Conservation (phyloP, 1,139 yeast genomes). For the Pichia sp. region DNA sequence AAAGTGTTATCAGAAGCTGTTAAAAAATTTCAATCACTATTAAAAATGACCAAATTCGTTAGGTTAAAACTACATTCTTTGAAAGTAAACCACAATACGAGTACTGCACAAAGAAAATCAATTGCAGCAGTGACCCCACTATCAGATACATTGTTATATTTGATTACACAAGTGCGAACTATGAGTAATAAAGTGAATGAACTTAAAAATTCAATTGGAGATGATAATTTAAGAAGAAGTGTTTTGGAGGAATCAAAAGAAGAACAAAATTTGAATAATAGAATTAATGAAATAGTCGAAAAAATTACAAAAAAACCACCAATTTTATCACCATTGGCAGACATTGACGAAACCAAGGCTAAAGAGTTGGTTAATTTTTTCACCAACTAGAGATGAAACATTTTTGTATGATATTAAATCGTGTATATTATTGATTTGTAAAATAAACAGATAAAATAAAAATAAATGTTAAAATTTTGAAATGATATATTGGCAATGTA, state of each 20-base stretch:
- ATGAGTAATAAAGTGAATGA: conserved; percentile 3
- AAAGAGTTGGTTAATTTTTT: conserved; percentile 2
- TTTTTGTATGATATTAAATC: neutral
- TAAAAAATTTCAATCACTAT: neutral
- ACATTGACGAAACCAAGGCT: neutral
- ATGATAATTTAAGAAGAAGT: neutral
- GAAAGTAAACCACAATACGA: neutral
- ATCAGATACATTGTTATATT: conserved; percentile 9
- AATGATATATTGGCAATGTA: neutral
- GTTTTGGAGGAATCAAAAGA: neutral
- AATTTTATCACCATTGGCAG: neutral
- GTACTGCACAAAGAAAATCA: neutral
- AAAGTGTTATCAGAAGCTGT: conserved; percentile 35
- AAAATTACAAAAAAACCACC: neutral
- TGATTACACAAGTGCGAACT: conserved; percentile 6
- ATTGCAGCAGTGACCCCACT: conserved; percentile 7
- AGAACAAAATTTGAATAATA: conserved; percentile 2
- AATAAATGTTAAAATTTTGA: neutral
- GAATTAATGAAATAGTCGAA: neutral
- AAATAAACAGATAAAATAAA: neutral
- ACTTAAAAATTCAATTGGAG: conserved; percentile 1
- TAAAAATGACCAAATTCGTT: conserved; percentile 1
- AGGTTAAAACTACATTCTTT: conserved; percentile 2
- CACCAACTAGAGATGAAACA: neutral
- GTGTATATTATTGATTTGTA: neutral